Conservation (phyloP, 2,329 filamentous ascomycete genomes). For the Verticillium klebahnii region DNA sequence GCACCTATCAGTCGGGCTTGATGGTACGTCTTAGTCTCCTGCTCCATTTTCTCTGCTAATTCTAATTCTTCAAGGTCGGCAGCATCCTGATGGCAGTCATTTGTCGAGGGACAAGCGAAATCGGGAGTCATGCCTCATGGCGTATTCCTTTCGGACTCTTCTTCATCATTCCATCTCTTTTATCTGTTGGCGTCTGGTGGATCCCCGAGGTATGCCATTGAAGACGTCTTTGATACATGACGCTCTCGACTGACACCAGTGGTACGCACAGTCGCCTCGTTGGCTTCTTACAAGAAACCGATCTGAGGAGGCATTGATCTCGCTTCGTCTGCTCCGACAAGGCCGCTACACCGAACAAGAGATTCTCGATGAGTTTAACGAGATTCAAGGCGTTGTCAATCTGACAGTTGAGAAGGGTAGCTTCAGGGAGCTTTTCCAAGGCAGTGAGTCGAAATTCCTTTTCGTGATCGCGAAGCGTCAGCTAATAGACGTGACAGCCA, state of each 20-base stretch:
- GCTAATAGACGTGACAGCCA: not conserved
- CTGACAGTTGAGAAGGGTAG: not conserved
- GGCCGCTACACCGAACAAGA: conserved; percentile 7
- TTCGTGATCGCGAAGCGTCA: too few relatives aligned
- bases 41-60: not conserved
- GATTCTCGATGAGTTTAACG: conserved; percentile 1
- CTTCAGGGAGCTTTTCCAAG: conserved; percentile 3
- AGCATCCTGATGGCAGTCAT: conserved; percentile 20
- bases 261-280: conserved; percentile 15
- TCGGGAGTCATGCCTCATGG: conserved; percentile 23
- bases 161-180: conserved; percentile 23
- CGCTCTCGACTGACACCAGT: not conserved
- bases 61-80: not conserved
- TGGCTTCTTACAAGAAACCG: conserved; percentile 17
- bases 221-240: not conserved
- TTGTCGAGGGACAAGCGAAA: conserved; percentile 21
- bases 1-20: conserved; percentile 27
- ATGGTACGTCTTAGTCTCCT: conserved; percentile 12
- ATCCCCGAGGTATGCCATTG: conserved; percentile 15
- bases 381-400: not conserved
- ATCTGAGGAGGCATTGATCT: conserved; percentile 11
- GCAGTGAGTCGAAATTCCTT: conserved; percentile 5
- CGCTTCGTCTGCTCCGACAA: conserved; percentile 13
- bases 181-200: conserved; percentile 18
- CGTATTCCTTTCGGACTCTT: conserved; percentile 27